Conservation (phyloP, 2,329 filamentous ascomycete genomes). For the Blastomyces emzantsi region DNA sequence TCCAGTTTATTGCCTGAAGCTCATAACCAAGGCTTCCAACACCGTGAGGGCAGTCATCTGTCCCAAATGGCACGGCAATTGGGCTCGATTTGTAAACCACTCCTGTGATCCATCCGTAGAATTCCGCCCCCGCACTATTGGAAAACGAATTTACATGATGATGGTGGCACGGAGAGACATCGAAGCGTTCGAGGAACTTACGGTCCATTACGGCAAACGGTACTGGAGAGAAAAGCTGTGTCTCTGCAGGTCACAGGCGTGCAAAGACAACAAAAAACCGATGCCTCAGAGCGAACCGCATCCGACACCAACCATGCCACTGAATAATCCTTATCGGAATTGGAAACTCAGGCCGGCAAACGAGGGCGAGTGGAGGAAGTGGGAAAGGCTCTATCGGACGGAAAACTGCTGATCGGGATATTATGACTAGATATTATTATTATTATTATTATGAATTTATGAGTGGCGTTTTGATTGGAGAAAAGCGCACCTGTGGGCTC, state of each 20-base stretch:
- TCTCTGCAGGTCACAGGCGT: neutral
- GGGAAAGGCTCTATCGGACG: neutral
- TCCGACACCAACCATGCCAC: neutral
- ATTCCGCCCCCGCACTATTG: conserved; percentile 19
- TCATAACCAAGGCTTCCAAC: neutral
- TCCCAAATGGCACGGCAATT: conserved; percentile 23
- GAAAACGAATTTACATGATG: conserved; percentile 18
- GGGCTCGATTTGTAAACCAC: conserved; percentile 31
- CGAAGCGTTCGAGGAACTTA: conserved; percentile 27
- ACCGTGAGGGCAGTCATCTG: conserved; percentile 14
- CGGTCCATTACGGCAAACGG: conserved; percentile 24
- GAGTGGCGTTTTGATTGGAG: neutral
- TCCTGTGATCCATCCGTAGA: conserved; percentile 24
- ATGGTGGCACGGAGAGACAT: conserved; percentile 23
- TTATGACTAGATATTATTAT: too few relatives aligned
- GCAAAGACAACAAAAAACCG: neutral
- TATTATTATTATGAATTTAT: neutral
- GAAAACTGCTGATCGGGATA: neutral
- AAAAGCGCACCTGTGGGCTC: neutral
- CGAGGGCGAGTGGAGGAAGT: neutral
- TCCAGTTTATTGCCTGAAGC: conserved; percentile 16
- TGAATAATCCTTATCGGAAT: neutral
- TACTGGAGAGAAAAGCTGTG: neutral
- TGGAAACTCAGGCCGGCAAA: neutral
- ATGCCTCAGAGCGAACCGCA: neutral